phyloP scores from a whole-genome alignment of 306 rosid genomes.

The Arachis stenosperma region DNA sequence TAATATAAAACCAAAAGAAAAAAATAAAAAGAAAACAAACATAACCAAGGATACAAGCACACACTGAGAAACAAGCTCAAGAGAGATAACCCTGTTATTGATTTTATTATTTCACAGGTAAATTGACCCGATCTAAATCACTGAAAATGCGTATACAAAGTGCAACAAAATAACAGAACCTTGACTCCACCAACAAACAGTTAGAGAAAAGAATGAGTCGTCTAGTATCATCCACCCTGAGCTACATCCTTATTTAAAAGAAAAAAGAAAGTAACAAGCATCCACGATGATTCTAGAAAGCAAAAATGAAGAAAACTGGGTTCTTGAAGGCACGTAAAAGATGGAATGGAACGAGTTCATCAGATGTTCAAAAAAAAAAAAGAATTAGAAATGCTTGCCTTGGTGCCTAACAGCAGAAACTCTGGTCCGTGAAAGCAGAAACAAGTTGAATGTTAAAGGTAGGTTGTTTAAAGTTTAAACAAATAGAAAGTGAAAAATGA shows the following conservation, averaged over 20 bases:
- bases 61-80: neutral
- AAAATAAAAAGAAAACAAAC: neutral
- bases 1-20: neutral
- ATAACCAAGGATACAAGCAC: neutral
- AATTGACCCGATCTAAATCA: conserved; percentile 4
- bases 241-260: neutral
- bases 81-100: neutral
- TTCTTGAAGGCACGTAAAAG: neutral
- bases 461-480: conserved; percentile 25
- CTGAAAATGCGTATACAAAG: conserved; percentile 1
- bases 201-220: neutral
- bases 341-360: neutral
- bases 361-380: neutral
- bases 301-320: neutral
- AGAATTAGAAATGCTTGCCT: conserved; percentile 35
- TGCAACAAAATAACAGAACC: conserved; percentile 5
- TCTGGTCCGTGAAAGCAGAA: conserved; percentile 35
- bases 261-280: neutral
- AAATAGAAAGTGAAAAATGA: conserved; percentile 31
- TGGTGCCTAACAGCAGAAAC: conserved; percentile 20
- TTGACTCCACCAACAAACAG: neutral
- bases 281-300: neutral
- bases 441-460: neutral
- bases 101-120: neutral
- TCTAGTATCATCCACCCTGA: neutral